Base-by-base conservation (phyloP, 371 early-diverging fungal genomes). In the Apophysomyces trapeziformis region DNA sequence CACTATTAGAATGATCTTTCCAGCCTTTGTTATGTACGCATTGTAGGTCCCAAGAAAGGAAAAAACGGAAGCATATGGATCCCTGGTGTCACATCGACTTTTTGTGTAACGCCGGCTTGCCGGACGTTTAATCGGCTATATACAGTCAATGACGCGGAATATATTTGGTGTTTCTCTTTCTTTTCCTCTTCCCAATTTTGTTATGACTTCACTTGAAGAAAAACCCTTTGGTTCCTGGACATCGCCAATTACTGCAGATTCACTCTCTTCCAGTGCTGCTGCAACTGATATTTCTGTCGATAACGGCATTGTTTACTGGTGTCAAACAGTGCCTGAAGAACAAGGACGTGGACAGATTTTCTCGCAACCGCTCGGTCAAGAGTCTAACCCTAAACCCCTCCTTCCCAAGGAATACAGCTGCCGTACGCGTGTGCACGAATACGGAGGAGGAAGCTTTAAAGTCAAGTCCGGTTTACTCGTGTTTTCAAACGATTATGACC, bases 341-440 rank as follows among this genome's bases (percentile, higher is more conserved):
- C 58, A 74, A 36, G 83, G 83, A 8, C 76, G 80, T 13, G 79
- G 74, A 36, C 78, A 77, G 58, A 75, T 83, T n/a, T 80, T 80
- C 35, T 57, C 58, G 32, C 69, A 70, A 36, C 47, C 38, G 0
- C 64, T 75, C 21, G 58, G 54, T 11, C 64, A 68, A 11, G 45
- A 35, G 3, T 35, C 18, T 21, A 37, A 63, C 13, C 63, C 68
- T 1, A 43, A 66, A 38, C 60, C 75, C 0, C 59, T 75, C 0
- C 62, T 80, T n/a, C 77, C 80, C 7, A 58, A 50, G 2, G 76
- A 64, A 1, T 83, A 76, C 57, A 73, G 69, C 60, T 83, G 83
- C 21, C 61, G 68, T 13, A 80, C 88, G 0, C 84, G 86, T 11
- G 93, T 91, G 7, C 91, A 93, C 65, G 93, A 92, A 71, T 93